These are phyloP conservation scores for Colletotrichum tabaci DNA, from an alignment of 2,329 filamentous ascomycete species.

Conservation along the genomic window DNA sequence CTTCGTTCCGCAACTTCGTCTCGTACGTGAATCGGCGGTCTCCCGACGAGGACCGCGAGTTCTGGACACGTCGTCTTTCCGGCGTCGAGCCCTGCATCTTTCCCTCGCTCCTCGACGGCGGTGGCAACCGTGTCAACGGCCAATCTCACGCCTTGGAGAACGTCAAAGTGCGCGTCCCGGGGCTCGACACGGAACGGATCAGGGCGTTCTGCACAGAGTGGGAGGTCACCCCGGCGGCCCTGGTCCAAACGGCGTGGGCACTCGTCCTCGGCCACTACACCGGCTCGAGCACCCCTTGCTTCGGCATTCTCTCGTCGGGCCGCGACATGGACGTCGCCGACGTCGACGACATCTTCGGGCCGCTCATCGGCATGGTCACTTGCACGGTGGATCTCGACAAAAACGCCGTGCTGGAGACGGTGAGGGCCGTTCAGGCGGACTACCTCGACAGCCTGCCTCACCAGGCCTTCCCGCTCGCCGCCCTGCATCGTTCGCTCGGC, in stretches of 20 bases:
- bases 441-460: constrained; percentile 11
- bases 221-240: constrained; percentile 6
- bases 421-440: constrained; percentile 13
- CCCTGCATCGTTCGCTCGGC: background rate
- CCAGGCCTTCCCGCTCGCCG: constrained; percentile 10
- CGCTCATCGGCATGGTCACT: background rate
- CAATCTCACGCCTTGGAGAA: background rate
- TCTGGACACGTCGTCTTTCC: constrained; percentile 42
- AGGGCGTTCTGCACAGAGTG: constrained; percentile 3
- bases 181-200: background rate
- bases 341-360: constrained; percentile 1
- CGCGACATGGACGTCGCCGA: background rate
- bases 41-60: constrained; percentile 30
- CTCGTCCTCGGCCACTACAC: constrained; percentile 5
- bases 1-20: constrained; percentile 40
- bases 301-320: constrained; percentile 14
- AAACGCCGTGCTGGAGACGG: background rate
- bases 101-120: constrained; percentile 13
- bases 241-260: constrained; percentile 14
- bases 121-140: too few species aligned
- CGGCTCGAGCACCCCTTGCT: background rate
- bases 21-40: constrained; percentile 31
- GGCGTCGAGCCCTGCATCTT: constrained; percentile 43
- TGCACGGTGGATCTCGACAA: background rate
- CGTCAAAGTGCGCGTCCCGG: background rate